phyloP scores from a whole-genome alignment of 306 rosid genomes.

The Inga leiocalycina region DNA sequence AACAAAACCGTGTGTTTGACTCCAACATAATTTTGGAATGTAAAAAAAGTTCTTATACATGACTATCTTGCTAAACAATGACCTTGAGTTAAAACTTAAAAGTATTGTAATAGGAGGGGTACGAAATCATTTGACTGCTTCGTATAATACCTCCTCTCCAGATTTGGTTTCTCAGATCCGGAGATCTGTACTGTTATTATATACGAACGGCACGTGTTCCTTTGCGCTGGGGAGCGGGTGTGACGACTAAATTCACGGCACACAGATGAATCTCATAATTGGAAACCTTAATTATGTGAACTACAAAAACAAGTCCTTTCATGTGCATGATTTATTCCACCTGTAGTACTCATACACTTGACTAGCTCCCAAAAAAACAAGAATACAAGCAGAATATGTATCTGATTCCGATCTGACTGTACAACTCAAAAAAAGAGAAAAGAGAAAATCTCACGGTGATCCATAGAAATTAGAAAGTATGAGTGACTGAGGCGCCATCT shows the following conservation, averaged over 20 bases:
- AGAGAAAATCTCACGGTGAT: background rate
- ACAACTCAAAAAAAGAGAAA: background rate
- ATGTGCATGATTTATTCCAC: background rate
- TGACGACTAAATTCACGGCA: background rate
- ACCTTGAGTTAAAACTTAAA: background rate
- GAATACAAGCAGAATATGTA: background rate
- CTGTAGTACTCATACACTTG: background rate
- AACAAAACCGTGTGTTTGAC: background rate
- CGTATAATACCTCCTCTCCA: background rate
- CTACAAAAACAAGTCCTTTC: background rate
- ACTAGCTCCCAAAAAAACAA: background rate
- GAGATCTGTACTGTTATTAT: background rate
- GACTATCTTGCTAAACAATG: background rate
- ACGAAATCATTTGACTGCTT: background rate
- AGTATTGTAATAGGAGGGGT: background rate
- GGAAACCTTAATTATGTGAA: background rate
- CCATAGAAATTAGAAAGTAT: background rate
- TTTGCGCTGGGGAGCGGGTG: background rate
- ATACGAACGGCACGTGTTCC: background rate
- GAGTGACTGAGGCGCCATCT: constrained; percentile 14
- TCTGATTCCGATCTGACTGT: background rate
- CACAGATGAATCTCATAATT: background rate
- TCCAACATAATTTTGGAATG: background rate
- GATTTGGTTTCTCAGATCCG: background rate
- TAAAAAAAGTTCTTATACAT: too few species aligned